A percentile compares a stretch with the other conserved stretches of the same genome.
Conservation (phyloP, 1,284 basidiomycete species). For the Cystobasidium sp. region DNA sequence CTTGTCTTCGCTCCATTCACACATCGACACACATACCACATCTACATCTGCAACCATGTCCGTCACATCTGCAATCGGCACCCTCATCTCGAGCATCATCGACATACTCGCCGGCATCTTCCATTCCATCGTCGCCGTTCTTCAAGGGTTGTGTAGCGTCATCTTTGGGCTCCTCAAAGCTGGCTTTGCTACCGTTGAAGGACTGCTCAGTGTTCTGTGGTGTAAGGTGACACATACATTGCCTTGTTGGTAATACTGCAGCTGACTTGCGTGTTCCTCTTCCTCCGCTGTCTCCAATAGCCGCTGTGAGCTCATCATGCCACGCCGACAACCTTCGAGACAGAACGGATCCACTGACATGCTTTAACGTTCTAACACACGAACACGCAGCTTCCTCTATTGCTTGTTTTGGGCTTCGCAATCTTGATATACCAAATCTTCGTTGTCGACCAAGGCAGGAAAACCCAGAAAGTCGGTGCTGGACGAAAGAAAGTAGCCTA, state of each 20-base stretch:
- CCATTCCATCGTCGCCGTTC: constrained; percentile 20
- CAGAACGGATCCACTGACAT: too few relatives aligned
- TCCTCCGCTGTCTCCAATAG: neutral
- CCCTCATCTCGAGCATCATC: constrained; percentile 28
- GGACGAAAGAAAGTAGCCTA: constrained; percentile 24
- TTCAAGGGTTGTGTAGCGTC: too few relatives aligned
- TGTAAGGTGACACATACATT: neutral
- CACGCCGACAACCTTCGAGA: too few relatives aligned
- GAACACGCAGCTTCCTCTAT: neutral
- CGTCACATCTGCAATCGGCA: constrained; percentile 25
- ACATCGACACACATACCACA: neutral
- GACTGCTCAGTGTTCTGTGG: constrained; percentile 32
- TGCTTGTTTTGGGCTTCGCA: constrained; percentile 30
- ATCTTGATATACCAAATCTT: constrained; percentile 41
- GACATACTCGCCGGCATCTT: constrained; percentile 27
- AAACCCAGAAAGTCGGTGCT: neutral
- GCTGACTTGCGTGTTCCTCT: neutral
- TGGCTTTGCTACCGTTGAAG: neutral
- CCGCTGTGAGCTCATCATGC: neutral
- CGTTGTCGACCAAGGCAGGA: constrained; percentile 22
- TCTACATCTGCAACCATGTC: constrained; percentile 14
- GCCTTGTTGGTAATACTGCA: too few relatives aligned
- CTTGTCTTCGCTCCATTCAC: constrained; percentile 1
- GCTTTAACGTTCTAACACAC: too few relatives aligned
- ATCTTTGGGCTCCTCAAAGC: constrained; percentile 23